phyloP scores from a whole-genome alignment of 2,329 filamentous ascomycete genomes.

The Mollisia scopiformis region DNA sequence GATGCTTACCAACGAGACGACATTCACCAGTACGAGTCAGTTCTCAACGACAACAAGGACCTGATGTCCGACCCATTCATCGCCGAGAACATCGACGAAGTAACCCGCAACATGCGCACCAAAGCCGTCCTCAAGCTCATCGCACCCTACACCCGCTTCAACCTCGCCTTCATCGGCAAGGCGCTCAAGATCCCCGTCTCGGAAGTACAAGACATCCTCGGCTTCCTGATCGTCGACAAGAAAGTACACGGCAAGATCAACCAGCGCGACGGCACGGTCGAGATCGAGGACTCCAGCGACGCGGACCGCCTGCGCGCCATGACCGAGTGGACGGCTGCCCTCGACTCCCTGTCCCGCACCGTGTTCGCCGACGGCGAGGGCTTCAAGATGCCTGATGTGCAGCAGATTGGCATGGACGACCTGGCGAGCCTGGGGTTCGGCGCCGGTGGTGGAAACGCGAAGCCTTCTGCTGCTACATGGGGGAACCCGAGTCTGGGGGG shows the following conservation, averaged over 20 bases:
- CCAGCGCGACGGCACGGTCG: conserved; percentile 81
- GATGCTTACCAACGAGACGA: conserved; percentile 96
- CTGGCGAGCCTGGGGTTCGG: neutral
- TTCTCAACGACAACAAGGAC: conserved; percentile 85
- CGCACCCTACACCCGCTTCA: conserved; percentile 92
- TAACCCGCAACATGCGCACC: conserved; percentile 96
- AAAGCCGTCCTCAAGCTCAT: conserved; percentile 94
- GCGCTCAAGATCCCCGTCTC: conserved; percentile 82
- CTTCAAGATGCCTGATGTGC: conserved; percentile 44
- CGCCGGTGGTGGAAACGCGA: neutral
- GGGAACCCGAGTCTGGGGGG: neutral
- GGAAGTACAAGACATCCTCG: conserved; percentile 95
- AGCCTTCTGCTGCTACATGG: neutral
- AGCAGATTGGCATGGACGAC: conserved; percentile 17
- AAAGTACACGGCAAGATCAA: conserved; percentile 88
- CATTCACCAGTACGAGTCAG: conserved; percentile 86
- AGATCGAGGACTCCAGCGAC: conserved; percentile 76
- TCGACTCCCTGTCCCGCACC: conserved; percentile 69
- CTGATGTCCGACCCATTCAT: conserved; percentile 93
- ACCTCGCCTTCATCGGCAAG: conserved; percentile 82
- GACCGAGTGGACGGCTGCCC: conserved; percentile 70
- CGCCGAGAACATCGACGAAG: conserved; percentile 98
- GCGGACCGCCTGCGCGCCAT: conserved; percentile 75
- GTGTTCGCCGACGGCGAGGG: conserved; percentile 81
- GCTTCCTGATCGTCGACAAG: conserved; percentile 89